A percentile compares a stretch with the other conserved stretches of the same genome.
Evolutionary conservation across 1,139 yeast species (phyloP).

Genomic region (Sugiyamaella novakii): DNA sequence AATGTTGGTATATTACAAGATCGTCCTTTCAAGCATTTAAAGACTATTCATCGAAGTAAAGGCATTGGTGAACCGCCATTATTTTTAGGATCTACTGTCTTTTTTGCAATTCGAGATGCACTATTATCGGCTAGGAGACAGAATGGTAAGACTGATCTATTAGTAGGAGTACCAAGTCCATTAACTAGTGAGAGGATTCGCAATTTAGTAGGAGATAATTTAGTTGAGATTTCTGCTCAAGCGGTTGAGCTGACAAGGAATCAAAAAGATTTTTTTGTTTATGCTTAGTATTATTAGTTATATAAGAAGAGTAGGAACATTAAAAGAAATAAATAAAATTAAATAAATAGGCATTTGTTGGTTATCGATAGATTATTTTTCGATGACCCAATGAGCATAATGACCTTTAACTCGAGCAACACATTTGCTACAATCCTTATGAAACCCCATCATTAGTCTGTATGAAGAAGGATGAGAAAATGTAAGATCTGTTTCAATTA

Average conservation of each 20-base stretch:
- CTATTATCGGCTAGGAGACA: slow-evolving; percentile 42
- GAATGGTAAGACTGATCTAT: slow-evolving; percentile 36
- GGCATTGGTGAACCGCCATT: slow-evolving; percentile 54
- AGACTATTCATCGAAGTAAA: slow-evolving; percentile 48
- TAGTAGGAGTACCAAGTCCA: slow-evolving; percentile 42
- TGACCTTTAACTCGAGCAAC: slow-evolving; percentile 30
- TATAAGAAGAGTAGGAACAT: not conserved
- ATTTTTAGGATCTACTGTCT: slow-evolving; percentile 46
- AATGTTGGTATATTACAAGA: slow-evolving; percentile 46
- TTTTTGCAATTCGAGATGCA: slow-evolving; percentile 51
- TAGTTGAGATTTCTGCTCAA: slow-evolving; percentile 36
- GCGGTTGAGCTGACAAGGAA: slow-evolving; percentile 41
- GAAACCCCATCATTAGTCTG: slow-evolving; percentile 29
- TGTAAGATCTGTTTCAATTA: not conserved
- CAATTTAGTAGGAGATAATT: slow-evolving; percentile 43
- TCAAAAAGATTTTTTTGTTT: slow-evolving; percentile 43
- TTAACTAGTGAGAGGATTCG: slow-evolving; percentile 50
- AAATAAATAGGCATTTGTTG: slow-evolving; percentile 3
- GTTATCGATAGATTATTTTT: too few relatives aligned
- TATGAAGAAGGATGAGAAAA: slow-evolving; percentile 1
- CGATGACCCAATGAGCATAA: slow-evolving; percentile 27
- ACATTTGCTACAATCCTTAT: slow-evolving; percentile 29
- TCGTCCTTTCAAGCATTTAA: slow-evolving; percentile 47
- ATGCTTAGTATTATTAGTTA: slow-evolving; percentile 31
- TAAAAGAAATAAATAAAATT: not conserved